Evolutionary conservation across 1,139 yeast species (phyloP), one percentile per base, ranked within the genome.

Genomic region (Martiniozyma asiatica): DNA sequence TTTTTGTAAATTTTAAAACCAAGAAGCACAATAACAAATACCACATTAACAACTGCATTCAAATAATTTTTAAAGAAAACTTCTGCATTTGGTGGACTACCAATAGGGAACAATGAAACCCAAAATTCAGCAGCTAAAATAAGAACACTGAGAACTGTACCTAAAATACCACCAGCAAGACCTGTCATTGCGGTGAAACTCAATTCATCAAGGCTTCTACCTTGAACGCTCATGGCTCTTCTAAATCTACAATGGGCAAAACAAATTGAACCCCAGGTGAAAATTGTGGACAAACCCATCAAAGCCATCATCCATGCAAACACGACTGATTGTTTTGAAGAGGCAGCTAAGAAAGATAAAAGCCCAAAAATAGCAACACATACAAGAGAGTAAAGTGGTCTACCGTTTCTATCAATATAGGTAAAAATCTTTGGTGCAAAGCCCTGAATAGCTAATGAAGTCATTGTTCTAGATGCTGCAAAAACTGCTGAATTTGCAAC

Each of bases 271-370:
- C 69, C 69, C 92, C 92, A 81, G 7, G 87, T 78, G 50, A 80
- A 79, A 33, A 82, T 59, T 1, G 92, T 74, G 27, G 87, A 75
- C 38, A 80, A 67, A 30, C 92, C 89, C 8, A 92, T 75, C 25
- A 82, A 58, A 17, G 94, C 78, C 52, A 80, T 59, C 46, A 82
- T 59, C 94, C 94, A 82, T 40, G 63, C 61, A 53, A 82, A 82
- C 4, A 79, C 80, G 21, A 60, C 62, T 31, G 64, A 68, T 51
- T 77, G 69, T 33, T 71, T 59, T 17, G 63, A 53, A 26, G 76
- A 65, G 20, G 87, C 80, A 13, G 82, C 82, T 37, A 77, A 60
- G 54, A 73, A 80, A 39, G 79, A 68, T 33, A 81, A 60, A 17
- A 77, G 60, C n/a, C 87, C 93, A 47, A 73, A 56, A 24, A 59